Conservation (phyloP, 2,329 filamentous ascomycete species). For the Hymenoscyphus fructigenus region DNA sequence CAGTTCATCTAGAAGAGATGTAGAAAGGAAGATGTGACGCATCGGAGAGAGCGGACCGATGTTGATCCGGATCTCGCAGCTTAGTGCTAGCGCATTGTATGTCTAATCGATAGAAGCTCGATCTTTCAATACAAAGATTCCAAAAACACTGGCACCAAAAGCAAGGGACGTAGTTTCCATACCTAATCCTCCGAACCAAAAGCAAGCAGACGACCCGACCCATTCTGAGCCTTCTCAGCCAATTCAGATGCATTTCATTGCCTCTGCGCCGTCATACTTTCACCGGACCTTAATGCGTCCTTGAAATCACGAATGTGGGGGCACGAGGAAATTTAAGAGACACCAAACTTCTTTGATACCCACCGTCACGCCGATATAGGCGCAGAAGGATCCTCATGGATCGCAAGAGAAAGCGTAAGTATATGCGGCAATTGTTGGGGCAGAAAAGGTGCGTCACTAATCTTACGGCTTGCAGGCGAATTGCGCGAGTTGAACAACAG, state of each 20-base stretch:
- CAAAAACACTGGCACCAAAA: slow-evolving; percentile 8
- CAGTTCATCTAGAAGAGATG: too few species aligned
- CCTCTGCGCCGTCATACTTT: slow-evolving; percentile 33
- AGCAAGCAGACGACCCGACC: slow-evolving; percentile 16
- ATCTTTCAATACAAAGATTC: slow-evolving; percentile 4
- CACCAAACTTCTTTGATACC: slow-evolving; percentile 25
- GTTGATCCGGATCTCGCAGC: too few species aligned
- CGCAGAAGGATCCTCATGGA: slow-evolving; percentile 51
- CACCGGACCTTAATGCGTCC: slow-evolving; percentile 36
- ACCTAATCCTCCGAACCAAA: neutral
- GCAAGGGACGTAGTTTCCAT: slow-evolving; percentile 16
- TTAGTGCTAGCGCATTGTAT: neutral
- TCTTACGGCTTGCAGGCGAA: slow-evolving; percentile 61
- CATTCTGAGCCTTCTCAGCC: slow-evolving; percentile 13
- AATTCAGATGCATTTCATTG: slow-evolving; percentile 39
- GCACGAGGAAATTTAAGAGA: slow-evolving; percentile 32
- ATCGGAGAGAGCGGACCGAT: too few species aligned
- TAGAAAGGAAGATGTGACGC: too few species aligned
- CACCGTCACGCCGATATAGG: slow-evolving; percentile 23
- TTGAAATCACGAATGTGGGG: slow-evolving; percentile 39
- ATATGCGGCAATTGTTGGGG: neutral
- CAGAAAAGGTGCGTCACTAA: slow-evolving; percentile 23
- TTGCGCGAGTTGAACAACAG: slow-evolving; percentile 83
- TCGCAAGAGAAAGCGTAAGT: slow-evolving; percentile 63
- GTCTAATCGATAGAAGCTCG: slow-evolving; percentile 7